Evolutionary conservation across 1,284 basidiomycete genomes (phyloP), one percentile per base, ranked within the genome.

Genomic region (Melampsora americana): DNA sequence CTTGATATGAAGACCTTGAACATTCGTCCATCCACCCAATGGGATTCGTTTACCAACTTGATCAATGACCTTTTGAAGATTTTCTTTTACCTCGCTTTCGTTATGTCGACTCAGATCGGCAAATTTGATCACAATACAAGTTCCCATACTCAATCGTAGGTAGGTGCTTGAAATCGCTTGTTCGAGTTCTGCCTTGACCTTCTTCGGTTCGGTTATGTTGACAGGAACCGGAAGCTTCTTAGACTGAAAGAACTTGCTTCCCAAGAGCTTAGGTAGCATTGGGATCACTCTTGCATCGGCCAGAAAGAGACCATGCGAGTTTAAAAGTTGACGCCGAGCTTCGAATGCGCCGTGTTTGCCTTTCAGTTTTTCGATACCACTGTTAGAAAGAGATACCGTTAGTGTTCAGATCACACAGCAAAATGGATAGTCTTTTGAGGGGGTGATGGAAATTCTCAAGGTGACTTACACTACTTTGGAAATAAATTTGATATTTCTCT

Each of bases 201-300:
- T 90, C 81, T 93, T 94, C 65, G 90, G 89, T 53, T 80, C 78
- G 16, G 87, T 89, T 67, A 99, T 81, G 80, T 89, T 90, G 53
- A 98, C 94, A 1, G 95, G 92, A 66, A 98, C 92, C 1, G 95
- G 95, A 83, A 80, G 93, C 92, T 98, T 99, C 84, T 97, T 97
- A 0, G 93, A 92, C 28, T 92, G 87, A 80, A 97, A 94, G 86
- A 93, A 98, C 80, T 90, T 91, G 78, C 89, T 90, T 28, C 95
- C 96, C 5, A 98, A 86, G 64, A 97, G 83, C 77, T 88, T 89
- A 2, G 95, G 95, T 78, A 98, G 86, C 73, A 93, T 84, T n/a
- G 91, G 89, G 30, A 96, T 85, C 50, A 99, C 87, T 50, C 94
- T 86, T 79, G 95, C 92, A 84, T 99, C 95, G 26, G 92, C 93